Conservation (phyloP, 495 filamentous ascomycete species). For the Chaetomium fimeti region DNA sequence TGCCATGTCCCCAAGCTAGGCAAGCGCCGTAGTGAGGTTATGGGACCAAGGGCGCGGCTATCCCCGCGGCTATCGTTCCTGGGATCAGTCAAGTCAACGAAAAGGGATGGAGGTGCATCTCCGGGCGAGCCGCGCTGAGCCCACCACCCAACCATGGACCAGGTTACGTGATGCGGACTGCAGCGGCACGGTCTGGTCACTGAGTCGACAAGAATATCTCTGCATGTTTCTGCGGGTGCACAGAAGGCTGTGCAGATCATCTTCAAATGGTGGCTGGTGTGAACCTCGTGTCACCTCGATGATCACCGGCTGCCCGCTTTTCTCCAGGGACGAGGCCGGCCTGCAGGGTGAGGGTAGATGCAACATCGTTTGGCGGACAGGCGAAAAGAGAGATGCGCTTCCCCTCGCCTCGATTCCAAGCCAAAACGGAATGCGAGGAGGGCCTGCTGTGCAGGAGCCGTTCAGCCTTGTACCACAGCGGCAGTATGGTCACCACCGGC, state of each 20-base stretch:
- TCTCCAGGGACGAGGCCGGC: background rate
- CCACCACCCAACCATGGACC: background rate
- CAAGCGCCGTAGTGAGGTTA: background rate
- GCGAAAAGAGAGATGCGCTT: too few relatives aligned
- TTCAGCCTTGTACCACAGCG: background rate
- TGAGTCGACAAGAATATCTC: slow-evolving; percentile 11
- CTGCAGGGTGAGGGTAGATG: background rate
- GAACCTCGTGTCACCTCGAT: background rate
- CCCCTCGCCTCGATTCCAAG: too few relatives aligned
- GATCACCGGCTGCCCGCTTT: background rate
- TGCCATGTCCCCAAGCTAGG: background rate
- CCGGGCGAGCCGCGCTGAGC: background rate
- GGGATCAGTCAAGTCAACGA: background rate
- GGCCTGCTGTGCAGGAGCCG: background rate
- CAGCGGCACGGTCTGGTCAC: slow-evolving; percentile 4
- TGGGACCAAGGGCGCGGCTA: slow-evolving; percentile 1
- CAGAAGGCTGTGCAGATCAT: slow-evolving; percentile 12
- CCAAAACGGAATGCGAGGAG: background rate
- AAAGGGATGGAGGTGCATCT: background rate
- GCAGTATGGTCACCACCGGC: background rate
- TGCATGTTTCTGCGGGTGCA: slow-evolving; percentile 12
- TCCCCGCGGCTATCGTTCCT: slow-evolving; percentile 4
- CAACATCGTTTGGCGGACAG: too few relatives aligned
- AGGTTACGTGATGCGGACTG: background rate
- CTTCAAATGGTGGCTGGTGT: background rate